Percentiles rank a stretch among this genome's conserved stretches.
phyloP scores from a whole-genome alignment of 768 basidiomycete genomes.

The Lyophyllum semitale region DNA sequence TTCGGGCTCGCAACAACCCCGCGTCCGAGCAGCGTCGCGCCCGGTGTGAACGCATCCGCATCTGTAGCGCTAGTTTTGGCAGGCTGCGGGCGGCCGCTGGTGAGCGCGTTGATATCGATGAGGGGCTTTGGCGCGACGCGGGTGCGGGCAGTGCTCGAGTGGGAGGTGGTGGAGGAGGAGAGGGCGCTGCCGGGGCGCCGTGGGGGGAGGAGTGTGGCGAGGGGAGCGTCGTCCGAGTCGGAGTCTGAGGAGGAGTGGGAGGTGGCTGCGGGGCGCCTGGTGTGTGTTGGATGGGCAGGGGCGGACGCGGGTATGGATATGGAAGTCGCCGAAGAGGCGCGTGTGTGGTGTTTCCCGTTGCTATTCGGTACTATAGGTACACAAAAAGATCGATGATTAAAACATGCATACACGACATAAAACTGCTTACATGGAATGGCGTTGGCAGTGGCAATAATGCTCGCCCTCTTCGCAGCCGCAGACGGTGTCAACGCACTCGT shows the following conservation, averaged over 20 bases:
- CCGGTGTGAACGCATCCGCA: constrained; percentile 39
- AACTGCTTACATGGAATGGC: constrained; percentile 31
- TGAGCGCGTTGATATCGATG: constrained; percentile 52
- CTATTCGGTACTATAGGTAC: neutral
- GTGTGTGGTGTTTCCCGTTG: constrained; percentile 23
- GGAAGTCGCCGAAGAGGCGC: constrained; percentile 28
- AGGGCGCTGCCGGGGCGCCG: constrained; percentile 67
- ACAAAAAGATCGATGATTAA: neutral
- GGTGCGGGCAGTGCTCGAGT: neutral
- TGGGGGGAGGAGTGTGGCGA: constrained; percentile 63
- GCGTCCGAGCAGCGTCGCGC: constrained; percentile 27
- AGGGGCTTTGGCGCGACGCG: constrained; percentile 39
- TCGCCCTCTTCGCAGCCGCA: constrained; percentile 53
- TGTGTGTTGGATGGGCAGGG: neutral
- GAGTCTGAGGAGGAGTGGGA: constrained; percentile 29
- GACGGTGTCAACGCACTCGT: constrained; percentile 58
- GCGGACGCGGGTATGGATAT: constrained; percentile 4
- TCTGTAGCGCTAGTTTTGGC: constrained; percentile 22
- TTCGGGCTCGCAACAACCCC: constrained; percentile 18
- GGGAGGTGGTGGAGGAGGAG: constrained; percentile 36
- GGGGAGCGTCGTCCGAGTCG: constrained; percentile 54
- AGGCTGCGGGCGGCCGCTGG: constrained; percentile 14
- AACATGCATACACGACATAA: neutral
- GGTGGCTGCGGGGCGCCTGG: neutral
- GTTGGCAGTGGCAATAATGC: constrained; percentile 34